A percentile compares a stretch with the other conserved stretches of the same genome.
phyloP scores from a whole-genome alignment of 1,139 yeast species.

The Taphrina confusa region DNA sequence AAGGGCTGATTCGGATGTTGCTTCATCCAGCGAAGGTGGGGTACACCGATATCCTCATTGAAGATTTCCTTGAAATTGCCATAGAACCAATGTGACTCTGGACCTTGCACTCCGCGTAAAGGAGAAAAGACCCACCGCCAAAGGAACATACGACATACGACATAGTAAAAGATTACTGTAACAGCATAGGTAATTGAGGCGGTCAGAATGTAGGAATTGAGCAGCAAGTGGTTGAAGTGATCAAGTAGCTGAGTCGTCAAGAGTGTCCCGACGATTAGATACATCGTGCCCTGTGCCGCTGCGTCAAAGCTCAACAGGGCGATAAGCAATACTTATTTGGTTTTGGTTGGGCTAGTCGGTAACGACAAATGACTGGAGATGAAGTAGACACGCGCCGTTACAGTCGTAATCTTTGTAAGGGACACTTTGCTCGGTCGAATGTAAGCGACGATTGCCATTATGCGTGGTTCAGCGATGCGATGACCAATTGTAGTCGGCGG shows the following conservation, averaged over 20 bases:
- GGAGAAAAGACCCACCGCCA: slow-evolving; percentile 37
- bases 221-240: background rate
- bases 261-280: background rate
- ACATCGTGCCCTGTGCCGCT: too few relatives aligned
- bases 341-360: too few relatives aligned
- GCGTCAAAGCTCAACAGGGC: too few relatives aligned
- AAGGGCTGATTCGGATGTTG: slow-evolving; percentile 34
- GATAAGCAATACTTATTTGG: too few relatives aligned
- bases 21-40: slow-evolving; percentile 36
- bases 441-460: too few relatives aligned
- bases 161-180: slow-evolving; percentile 6
- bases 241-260: slow-evolving; percentile 5
- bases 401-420: too few relatives aligned
- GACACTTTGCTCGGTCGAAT: too few relatives aligned
- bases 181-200: background rate
- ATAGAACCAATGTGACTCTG: slow-evolving; percentile 37
- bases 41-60: slow-evolving; percentile 28
- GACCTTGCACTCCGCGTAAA: slow-evolving; percentile 34
- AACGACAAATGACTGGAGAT: too few relatives aligned
- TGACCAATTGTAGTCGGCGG: too few relatives aligned
- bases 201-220: background rate
- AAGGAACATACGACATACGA: slow-evolving; percentile 34
- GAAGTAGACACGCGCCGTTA: too few relatives aligned
- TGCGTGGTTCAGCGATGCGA: too few relatives aligned
- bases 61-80: slow-evolving; percentile 35